These are phyloP conservation scores for Handroanthus guayacan DNA, from an alignment of 257 asterid genomes.

Conservation along the genomic window DNA sequence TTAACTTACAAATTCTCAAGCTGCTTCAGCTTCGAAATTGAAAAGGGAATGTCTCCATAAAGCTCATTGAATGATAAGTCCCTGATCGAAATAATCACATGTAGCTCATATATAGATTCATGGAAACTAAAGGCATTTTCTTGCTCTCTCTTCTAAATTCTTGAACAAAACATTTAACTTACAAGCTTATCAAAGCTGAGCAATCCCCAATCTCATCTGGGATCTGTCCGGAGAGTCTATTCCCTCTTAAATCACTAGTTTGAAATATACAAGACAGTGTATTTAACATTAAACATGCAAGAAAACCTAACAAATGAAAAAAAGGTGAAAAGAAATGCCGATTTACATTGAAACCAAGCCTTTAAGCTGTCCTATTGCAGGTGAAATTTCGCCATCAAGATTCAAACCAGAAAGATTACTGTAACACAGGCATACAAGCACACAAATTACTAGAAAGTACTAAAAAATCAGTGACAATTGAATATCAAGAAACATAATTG, in stretches of 20 bases:
- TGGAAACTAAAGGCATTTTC: background rate
- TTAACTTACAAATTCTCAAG: conserved; percentile 71
- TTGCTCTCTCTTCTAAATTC: conserved; percentile 5
- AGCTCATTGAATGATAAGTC: conserved; percentile 91
- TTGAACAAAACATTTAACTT: background rate
- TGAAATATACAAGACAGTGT: conserved; percentile 1
- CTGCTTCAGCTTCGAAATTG: conserved; percentile 90
- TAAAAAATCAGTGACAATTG: conserved; percentile 7
- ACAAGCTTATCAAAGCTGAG: conserved; percentile 74
- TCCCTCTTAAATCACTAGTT: conserved; percentile 75
- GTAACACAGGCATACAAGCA: conserved; percentile 14
- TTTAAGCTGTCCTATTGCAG: conserved; percentile 86
- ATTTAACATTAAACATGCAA: background rate
- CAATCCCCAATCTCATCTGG: conserved; percentile 99
- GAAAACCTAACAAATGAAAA: background rate
- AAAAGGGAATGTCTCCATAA: conserved; percentile 92
- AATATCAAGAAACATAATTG: background rate
- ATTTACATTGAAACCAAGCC: conserved; percentile 72
- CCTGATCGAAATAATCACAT: conserved; percentile 44
- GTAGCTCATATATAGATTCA: too few species aligned
- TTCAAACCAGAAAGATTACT: conserved; percentile 91
- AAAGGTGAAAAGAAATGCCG: background rate
- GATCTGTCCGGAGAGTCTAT: conserved; percentile 87
- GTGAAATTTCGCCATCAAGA: conserved; percentile 94
- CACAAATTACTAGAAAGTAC: background rate